Conservation (phyloP, 345 rosid genomes). For the Viola odorata region DNA sequence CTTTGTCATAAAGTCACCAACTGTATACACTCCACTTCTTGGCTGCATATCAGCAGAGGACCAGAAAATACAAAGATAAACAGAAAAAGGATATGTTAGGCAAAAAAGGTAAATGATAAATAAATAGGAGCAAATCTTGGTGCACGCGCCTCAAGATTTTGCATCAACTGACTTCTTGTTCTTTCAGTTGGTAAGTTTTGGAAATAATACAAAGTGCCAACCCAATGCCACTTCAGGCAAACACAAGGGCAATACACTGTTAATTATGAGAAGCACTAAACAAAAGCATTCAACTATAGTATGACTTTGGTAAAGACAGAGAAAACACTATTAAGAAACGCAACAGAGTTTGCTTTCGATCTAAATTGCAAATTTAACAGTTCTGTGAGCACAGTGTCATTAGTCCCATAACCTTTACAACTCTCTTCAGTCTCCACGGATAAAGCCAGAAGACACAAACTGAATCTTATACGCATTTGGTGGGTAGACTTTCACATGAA, state of each 20-base stretch:
- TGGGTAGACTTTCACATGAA: no score
- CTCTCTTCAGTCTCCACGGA: no score
- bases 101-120: neutral
- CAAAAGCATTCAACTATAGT: no score
- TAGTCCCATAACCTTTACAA: no score
- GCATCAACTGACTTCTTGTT: neutral
- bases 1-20: slow-evolving; percentile 86
- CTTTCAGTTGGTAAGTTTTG: neutral
- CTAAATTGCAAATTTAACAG: no score
- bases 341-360: no score
- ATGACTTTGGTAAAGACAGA: no score
- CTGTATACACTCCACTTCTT: slow-evolving; percentile 53
- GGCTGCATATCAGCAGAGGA: slow-evolving; percentile 30
- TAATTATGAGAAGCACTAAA: no score
- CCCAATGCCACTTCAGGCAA: neutral
- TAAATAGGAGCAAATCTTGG: neutral
- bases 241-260: neutral
- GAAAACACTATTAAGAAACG: no score
- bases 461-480: no score
- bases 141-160: neutral
- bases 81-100: neutral
- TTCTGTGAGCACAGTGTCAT: no score
- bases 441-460: no score
- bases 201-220: neutral
- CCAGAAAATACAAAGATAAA: neutral